phyloP scores from a whole-genome alignment of 306 rosid species.

The Gillenia trifoliata region DNA sequence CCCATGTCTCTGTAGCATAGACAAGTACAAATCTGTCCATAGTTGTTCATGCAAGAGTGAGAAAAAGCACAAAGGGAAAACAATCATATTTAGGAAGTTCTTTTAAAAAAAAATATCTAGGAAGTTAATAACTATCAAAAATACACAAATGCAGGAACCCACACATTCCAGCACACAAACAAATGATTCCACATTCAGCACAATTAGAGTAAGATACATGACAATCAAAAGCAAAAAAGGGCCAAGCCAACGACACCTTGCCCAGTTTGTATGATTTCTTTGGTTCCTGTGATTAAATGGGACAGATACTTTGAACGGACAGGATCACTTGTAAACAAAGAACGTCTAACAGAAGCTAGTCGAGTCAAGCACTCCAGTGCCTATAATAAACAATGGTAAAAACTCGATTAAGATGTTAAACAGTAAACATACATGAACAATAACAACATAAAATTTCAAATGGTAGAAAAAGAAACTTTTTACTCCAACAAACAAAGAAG shows the following conservation, averaged over 20 bases:
- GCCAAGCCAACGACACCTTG: slow-evolving; percentile 71
- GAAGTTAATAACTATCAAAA: background rate
- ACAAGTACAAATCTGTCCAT: background rate
- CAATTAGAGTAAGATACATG: background rate
- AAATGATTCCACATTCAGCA: slow-evolving; percentile 12
- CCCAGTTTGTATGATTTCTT: slow-evolving; percentile 96
- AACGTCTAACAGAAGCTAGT: slow-evolving; percentile 96
- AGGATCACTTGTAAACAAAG: slow-evolving; percentile 94
- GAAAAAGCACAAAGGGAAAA: background rate
- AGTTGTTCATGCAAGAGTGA: background rate
- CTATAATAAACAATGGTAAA: slow-evolving; percentile 57
- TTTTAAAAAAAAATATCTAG: background rate
- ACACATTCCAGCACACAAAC: background rate
- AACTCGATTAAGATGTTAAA: slow-evolving; percentile 28
- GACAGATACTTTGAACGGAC: slow-evolving; percentile 97
- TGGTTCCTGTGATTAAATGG: slow-evolving; percentile 99
- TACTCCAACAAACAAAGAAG: background rate
- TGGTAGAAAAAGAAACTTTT: background rate
- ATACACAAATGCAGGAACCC: background rate
- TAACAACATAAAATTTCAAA: slow-evolving; percentile 19
- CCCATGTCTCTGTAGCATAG: background rate
- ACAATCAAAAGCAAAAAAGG: slow-evolving; percentile 18
- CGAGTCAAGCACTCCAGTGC: slow-evolving; percentile 99
- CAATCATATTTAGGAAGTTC: background rate
- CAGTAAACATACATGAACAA: slow-evolving; percentile 16